Evolutionary conservation across 2,329 filamentous ascomycete genomes (phyloP), one percentile per base, ranked within the genome.

Genomic region (Cladosporium austrohemisphaericum): DNA sequence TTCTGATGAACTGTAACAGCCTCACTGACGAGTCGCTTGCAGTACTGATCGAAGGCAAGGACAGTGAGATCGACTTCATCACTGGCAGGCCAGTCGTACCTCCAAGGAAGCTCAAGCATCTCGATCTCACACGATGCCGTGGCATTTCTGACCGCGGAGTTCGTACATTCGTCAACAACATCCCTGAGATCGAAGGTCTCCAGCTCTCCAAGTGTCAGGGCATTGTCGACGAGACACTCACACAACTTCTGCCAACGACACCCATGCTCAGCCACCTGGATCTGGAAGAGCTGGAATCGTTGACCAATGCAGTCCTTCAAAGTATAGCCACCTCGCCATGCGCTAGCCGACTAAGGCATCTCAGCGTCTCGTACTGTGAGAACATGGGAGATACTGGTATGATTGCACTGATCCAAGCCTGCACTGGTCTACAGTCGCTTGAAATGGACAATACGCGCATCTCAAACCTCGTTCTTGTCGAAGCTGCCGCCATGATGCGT

Each of bases 371-470:
- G 60, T 95, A 90, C 66, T 98, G 93, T 65, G 92, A 95, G 65
- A 83, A 80, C 49, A 69, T 98, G 2, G 84, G 89, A 19, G 93
- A 97, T 63, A 72, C 76, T 0, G 92, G 92, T 49, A 86, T 96
- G 79, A 75, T 95, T 0, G 86, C 87, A 1, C 74, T 96, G 2
- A 75, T 97, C 57, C 88, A 89, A 61, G 79, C 77, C 23, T 95
- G 90, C 66, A 76, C 78, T 0, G 76, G 72, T 11, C 76, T 97
- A 11, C 75, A 76, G 40, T 87, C 77, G 23, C 72, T 95, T 11
- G 88, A 94, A 45, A 84, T 97, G 76, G 93, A 98, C 71, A 97
- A 97, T 66, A 97, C 92, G 0, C 83, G 87, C 38, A 83, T 95
- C 55, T 92, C 88, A 13, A 89, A 97, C 61, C 78, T 95, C 1